phyloP scores from a whole-genome alignment of 768 basidiomycete genomes.

The Hericium alpestre region DNA sequence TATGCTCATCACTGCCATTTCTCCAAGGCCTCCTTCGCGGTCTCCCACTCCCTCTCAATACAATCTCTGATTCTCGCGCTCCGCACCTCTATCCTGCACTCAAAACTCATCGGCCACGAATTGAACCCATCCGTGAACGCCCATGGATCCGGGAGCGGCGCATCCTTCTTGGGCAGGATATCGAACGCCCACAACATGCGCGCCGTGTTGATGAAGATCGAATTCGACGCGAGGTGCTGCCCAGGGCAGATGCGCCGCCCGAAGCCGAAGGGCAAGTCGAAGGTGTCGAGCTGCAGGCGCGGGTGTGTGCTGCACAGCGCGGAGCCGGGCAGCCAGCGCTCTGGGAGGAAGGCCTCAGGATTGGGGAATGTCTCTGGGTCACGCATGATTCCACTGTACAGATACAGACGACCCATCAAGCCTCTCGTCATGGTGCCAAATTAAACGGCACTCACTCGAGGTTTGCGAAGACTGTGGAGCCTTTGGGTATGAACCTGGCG shows the following conservation, averaged over 20 bases:
- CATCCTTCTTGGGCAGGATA: background rate
- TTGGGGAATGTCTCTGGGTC: constrained; percentile 14
- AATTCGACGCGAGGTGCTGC: constrained; percentile 12
- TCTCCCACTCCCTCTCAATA: background rate
- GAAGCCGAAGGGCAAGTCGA: constrained; percentile 6
- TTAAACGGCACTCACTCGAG: constrained; percentile 10
- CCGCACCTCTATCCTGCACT: background rate
- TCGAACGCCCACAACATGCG: constrained; percentile 11
- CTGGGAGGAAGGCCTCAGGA: constrained; percentile 14
- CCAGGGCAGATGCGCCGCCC: constrained; percentile 14
- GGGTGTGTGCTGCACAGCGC: background rate
- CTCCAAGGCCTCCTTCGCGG: background rate
- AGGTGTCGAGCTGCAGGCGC: background rate
- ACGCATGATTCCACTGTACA: constrained; percentile 17
- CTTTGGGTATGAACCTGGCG: constrained; percentile 13
- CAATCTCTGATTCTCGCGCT: background rate
- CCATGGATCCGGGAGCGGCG: background rate
- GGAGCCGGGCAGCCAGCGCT: constrained; percentile 8
- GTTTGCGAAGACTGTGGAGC: constrained; percentile 13
- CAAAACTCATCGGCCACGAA: background rate
- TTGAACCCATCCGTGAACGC: background rate
- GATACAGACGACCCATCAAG: background rate
- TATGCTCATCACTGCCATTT: background rate
- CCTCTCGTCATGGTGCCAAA: background rate
- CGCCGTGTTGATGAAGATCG: constrained; percentile 11